Evolutionary conservation across 306 rosid species (phyloP), one percentile per base, ranked within the genome.

Genomic region (Luffa acutangula): DNA sequence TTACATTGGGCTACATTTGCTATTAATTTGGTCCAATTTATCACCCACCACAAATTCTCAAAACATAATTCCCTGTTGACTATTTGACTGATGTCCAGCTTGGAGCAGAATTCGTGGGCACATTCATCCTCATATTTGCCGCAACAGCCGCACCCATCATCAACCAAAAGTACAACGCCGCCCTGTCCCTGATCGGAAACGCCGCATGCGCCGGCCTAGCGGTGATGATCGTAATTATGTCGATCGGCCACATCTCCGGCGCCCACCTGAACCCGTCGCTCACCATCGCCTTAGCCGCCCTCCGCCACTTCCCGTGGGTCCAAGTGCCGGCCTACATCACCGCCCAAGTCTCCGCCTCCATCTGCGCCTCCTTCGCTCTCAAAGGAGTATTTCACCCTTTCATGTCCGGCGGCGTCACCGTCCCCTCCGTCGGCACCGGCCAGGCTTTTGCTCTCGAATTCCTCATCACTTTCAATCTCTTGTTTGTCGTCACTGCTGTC

Each of bases 241-340:
- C 89, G 4, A 53, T 56, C 3, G 81, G 84, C 52, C 94, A 92
- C 86, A 78, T 90, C 80, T 92, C 91, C 9, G 87, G 90, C 8
- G 94, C 87, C 8, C 91, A 90, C 80, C 81, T 92, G 2, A 92
- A 90, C 79, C 94, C 91, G 5, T 85, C 91, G 0, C 86, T 90
- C 15, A 90, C 93, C 36, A 58, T 90, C 10, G 86, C 92, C 33
- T 88, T 83, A 9, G 90, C 87, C 6, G 31, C 82, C 17, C 63
- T 88, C 53, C 78, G 83, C 25, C 81, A 84, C 56, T 64, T 87
- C 82, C 67, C 80, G 0, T 85, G 83, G 90, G 18, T 9, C 2
- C 79, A 89, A 71, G 90, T 87, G 4, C 88, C 85, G 1, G 51
- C 83, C 0, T 90, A 92, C 80, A 75, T 89, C 13, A 13, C 49